Evolutionary conservation across 345 rosid species (phyloP).

Genomic region (Hirschfeldia incana): DNA sequence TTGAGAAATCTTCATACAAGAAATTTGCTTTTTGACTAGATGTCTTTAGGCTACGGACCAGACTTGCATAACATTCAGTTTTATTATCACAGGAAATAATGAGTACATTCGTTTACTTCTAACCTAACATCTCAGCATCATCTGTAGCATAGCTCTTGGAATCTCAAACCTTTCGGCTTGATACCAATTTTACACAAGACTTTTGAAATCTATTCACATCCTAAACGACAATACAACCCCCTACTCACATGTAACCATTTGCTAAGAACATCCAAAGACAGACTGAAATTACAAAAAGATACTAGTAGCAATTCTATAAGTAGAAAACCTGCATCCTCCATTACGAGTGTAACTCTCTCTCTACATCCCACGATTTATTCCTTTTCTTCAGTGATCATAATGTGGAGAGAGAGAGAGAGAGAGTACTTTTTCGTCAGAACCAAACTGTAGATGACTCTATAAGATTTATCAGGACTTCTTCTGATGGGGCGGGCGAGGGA

Average conservation of each 20-base stretch:
- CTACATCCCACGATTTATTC: slow-evolving; percentile 27
- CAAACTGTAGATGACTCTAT: not conserved
- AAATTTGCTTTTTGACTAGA: too few species aligned
- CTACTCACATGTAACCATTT: slow-evolving; percentile 33
- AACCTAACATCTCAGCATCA: not conserved
- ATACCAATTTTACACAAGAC: slow-evolving; percentile 35
- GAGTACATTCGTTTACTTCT: slow-evolving; percentile 15
- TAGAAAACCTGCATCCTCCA: slow-evolving; percentile 25
- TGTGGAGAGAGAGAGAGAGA: slow-evolving; percentile 14
- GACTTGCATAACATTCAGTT: too few species aligned
- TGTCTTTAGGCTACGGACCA: too few species aligned
- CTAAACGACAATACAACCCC: slow-evolving; percentile 31
- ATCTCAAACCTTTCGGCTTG: slow-evolving; percentile 34
- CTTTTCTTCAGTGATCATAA: slow-evolving; percentile 1
- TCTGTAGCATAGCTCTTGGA: not conserved
- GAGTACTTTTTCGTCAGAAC: slow-evolving; percentile 17
- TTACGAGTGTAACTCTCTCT: slow-evolving; percentile 14
- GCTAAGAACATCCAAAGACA: slow-evolving; percentile 21
- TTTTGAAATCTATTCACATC: slow-evolving; percentile 46
- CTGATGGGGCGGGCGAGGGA: slow-evolving; percentile 53
- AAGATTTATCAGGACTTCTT: slow-evolving; percentile 47
- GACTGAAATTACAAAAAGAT: slow-evolving; percentile 18
- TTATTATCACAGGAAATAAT: slow-evolving; percentile 15
- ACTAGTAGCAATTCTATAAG: slow-evolving; percentile 29
- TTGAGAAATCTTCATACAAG: too few species aligned